Evolutionary conservation across 1,284 basidiomycete species (phyloP).

Genomic region (Rugosomyces carneus): DNA sequence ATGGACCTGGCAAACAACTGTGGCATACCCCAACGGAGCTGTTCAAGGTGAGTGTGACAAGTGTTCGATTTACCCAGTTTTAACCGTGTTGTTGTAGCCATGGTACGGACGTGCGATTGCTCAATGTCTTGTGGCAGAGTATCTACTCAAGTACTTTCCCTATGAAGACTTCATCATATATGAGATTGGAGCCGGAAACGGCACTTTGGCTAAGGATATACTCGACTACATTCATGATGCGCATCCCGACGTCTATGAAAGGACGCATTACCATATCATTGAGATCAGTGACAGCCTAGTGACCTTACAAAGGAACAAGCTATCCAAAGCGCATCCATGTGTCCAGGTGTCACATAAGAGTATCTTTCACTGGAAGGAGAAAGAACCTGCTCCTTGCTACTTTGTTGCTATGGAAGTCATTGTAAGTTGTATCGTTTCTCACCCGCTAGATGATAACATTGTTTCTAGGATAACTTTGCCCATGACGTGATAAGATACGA

Average conservation of each 20-base stretch:
- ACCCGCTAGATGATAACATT: background rate
- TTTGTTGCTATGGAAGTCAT: slow-evolving; percentile 95
- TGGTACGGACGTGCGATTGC: slow-evolving; percentile 92
- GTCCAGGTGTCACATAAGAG: slow-evolving; percentile 78
- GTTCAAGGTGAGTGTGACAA: slow-evolving; percentile 71
- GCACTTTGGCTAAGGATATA: slow-evolving; percentile 86
- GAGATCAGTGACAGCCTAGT: slow-evolving; percentile 87
- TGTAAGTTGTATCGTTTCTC: slow-evolving; percentile 41
- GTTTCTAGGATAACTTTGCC: slow-evolving; percentile 85
- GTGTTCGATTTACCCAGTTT: background rate
- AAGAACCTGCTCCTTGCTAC: slow-evolving; percentile 82
- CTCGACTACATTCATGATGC: slow-evolving; percentile 73
- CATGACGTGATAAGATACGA: slow-evolving; percentile 95
- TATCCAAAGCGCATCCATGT: slow-evolving; percentile 49
- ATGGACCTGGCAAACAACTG: slow-evolving; percentile 82
- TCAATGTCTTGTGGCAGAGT: slow-evolving; percentile 83
- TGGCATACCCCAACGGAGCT: slow-evolving; percentile 99
- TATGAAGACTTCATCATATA: slow-evolving; percentile 95
- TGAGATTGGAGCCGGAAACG: slow-evolving; percentile 97
- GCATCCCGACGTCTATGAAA: slow-evolving; percentile 89
- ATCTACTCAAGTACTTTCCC: slow-evolving; percentile 91
- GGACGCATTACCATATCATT: slow-evolving; percentile 88
- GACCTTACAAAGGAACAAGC: slow-evolving; percentile 60
- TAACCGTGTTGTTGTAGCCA: slow-evolving; percentile 49
- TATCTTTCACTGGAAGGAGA: slow-evolving; percentile 81